Evolutionary conservation across 1,284 basidiomycete genomes (phyloP), one percentile per base, ranked within the genome.

Genomic region (Pisolithus thermaeus): DNA sequence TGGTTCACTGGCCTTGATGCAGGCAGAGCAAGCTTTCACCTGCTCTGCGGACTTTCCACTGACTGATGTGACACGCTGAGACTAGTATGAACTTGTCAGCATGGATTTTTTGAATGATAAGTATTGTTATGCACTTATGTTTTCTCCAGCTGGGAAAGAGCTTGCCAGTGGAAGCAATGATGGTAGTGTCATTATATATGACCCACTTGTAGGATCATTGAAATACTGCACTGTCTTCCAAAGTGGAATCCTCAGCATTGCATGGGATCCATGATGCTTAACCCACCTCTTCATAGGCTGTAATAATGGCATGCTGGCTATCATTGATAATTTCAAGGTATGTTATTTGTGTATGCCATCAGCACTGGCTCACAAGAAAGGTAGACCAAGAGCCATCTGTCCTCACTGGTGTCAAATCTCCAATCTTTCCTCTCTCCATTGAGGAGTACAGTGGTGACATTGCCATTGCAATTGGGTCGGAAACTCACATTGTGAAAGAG

Each of bases 401-500:
- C 1, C 43, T 53, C 6, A 53, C 52, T 38, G 52, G 52, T 1
- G 38, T 32, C 7, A 39, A 40, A 41, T 48, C 42, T 7, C 28
- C 47, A 11, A 37, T 53, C 16, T 53, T 50, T 27, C 14, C 32
- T 7, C 28, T 53, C n/a, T 25, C 32, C 18, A n/a, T 49, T 7
- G 42, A 53, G 18, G 30, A 32, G 14, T 22, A 30, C 20, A 36
- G 18, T 23, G 47, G 42, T 18, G 9, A 45, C 16, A 30, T 53
- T 8, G 41, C 43, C 11, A 27, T 53, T 9, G 47, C 28, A 7
- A 41, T 50, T 46, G 47, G 52, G 9, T 45, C 25, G 23, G 44
- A 49, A 49, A 35, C 50, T 11, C 52, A 53, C 16, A 11, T 53
- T 6, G 47, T 43, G 16, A 49, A 41, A 39, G 32, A 49, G 18